Base-by-base conservation (phyloP, 208 protist species). In the Trypanosoma melophagium region DNA sequence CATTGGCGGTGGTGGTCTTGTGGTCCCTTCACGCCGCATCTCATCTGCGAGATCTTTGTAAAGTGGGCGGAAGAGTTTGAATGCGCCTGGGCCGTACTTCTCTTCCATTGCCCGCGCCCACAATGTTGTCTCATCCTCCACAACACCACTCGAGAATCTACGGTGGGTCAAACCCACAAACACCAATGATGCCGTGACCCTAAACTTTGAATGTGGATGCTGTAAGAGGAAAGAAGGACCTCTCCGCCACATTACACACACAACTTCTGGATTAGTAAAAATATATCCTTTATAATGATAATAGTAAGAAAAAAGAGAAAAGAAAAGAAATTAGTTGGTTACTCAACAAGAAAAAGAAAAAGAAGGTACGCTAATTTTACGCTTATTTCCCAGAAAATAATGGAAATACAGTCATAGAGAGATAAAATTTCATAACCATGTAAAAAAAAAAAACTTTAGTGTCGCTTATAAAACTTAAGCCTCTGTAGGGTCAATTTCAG, bases 41-140 rank as follows among this genome's bases (percentile, higher is more conserved):
- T 95, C 86, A 60, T 95, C 89, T 54, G 84, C 83, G 25, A 95
- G 56, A 60, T 91, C 84, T 60, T 89, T 87, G 74, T 95, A 95
- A 13, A 95, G 73, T 8, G 86, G 67, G 4, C 89, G 78, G 60
- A 91, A 93, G 14, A 95, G 79, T 38, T 84, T 73, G 73, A 89
- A 87, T 62, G 76, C 84, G 44, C 89, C 84, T 14, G 72, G 38
- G 47, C 86, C 86, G 76, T 95, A 93, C 65, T 81, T 81, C 42
- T 38, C 69, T 49, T 69, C 61, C 80, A 90, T 86, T 7, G 47
- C 52, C 5, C 50, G 74, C 7, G 17, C n/a, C 84, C 83, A 87
- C 41, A 31, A 24, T 40, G 63, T 61, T 51, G 77, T 79, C 53
- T 55, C 54, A 14, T 79, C 77, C 35, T 71, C 60, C 28, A 7